Evolutionary conservation across 495 filamentous ascomycete genomes (phyloP).

Genomic region (Aspergillus egyptiacus): DNA sequence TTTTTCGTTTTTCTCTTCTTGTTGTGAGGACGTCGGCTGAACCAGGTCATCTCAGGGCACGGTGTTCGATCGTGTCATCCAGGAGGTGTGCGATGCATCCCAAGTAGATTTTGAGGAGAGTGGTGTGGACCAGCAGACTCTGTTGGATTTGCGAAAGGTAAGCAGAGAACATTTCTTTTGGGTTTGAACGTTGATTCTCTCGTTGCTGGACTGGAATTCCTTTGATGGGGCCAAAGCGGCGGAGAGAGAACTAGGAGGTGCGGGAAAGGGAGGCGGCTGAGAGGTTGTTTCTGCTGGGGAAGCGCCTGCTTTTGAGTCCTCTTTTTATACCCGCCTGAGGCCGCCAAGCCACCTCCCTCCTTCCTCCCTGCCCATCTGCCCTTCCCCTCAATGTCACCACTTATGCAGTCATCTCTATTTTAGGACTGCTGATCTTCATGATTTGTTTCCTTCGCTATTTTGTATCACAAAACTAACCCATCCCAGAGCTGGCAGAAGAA

Average conservation of each 20-base stretch:
- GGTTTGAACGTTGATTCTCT: constrained; percentile 12
- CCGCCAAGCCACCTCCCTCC: constrained; percentile 30
- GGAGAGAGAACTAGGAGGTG: constrained; percentile 35
- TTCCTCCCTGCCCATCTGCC: constrained; percentile 2
- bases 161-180: constrained; percentile 30
- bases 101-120: constrained; percentile 94
- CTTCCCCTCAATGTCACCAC: constrained; percentile 5
- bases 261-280: constrained; percentile 40
- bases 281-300: constrained; percentile 34
- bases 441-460: constrained; percentile 14
- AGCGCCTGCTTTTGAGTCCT: constrained; percentile 35
- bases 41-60: constrained; percentile 50
- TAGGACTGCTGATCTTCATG: constrained; percentile 5
- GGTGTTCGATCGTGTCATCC: constrained; percentile 85
- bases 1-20: constrained; percentile 16
- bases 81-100: constrained; percentile 81
- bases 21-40: constrained; percentile 28
- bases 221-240: constrained; percentile 22
- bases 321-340: constrained; percentile 37
- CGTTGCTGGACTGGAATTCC: neutral
- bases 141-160: constrained; percentile 81
- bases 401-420: neutral
- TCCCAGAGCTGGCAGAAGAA: constrained; percentile 86
- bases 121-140: constrained; percentile 77
- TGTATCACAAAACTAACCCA: too few relatives aligned